Percentiles rank a stretch among this genome's conserved stretches.
Conservation (phyloP, 306 rosid species). For the Hippophae gyantsensis region DNA sequence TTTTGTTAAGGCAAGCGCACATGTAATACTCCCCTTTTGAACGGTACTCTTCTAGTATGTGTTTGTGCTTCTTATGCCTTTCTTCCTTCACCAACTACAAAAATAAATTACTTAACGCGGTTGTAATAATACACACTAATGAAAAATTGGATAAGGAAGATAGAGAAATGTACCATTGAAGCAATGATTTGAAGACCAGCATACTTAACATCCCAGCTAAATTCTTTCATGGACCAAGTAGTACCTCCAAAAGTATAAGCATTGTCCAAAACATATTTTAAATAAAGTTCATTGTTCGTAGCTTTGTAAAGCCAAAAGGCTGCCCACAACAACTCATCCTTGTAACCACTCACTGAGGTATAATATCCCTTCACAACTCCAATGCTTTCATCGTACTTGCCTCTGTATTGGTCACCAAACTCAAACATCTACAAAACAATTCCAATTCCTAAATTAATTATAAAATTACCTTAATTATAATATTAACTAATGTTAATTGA, state of each 20-base stretch:
- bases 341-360: constrained; percentile 71
- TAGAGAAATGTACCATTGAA: constrained; percentile 39
- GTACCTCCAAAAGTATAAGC: constrained; percentile 57
- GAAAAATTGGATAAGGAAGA: constrained; percentile 3
- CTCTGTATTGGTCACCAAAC: constrained; percentile 63
- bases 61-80: constrained; percentile 36
- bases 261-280: constrained; percentile 41
- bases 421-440: constrained; percentile 55
- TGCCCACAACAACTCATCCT: constrained; percentile 86
- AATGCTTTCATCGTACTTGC: constrained; percentile 70
- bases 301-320: constrained; percentile 69
- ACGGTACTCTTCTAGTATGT: constrained; percentile 36
- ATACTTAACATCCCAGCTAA: constrained; percentile 78
- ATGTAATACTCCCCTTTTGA: constrained; percentile 57
- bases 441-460: background rate
- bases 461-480: background rate
- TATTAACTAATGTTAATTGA: background rate
- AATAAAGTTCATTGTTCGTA: constrained; percentile 43
- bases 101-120: background rate
- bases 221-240: constrained; percentile 70
- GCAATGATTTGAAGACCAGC: constrained; percentile 65
- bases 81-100: constrained; percentile 49
- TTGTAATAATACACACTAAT: constrained; percentile 4
- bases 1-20: constrained; percentile 51
- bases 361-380: constrained; percentile 52